These are phyloP conservation scores for Pseudoscleropodium purum DNA, from an alignment of 225 moss, liverwort and hornwort genomes.

Conservation along the genomic window DNA sequence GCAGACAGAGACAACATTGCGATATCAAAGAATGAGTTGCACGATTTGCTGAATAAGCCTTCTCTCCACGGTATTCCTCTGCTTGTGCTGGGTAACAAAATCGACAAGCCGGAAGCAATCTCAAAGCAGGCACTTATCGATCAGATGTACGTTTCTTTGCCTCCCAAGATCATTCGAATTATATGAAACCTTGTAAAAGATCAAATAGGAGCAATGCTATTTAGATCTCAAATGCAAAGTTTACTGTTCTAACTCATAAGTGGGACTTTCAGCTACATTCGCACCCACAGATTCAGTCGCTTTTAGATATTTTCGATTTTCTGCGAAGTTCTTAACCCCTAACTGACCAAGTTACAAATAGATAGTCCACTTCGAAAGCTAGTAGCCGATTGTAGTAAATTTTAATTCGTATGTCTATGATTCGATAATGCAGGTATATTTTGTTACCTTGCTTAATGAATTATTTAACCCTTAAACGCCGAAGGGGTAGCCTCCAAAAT, in stretches of 20 bases:
- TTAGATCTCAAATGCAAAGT: not conserved
- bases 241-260: not conserved
- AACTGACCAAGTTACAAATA: not conserved
- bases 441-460: not conserved
- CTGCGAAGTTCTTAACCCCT: not conserved
- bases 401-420: not conserved
- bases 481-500: too few species aligned
- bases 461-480: too few species aligned
- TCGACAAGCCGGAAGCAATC: conserved; percentile 86
- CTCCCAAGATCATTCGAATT: not conserved
- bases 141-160: conserved; percentile 59
- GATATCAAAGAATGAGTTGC: conserved; percentile 86
- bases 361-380: not conserved
- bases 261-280: not conserved
- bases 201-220: not conserved
- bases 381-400: not conserved
- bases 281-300: not conserved
- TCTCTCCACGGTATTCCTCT: conserved; percentile 88
- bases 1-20: conserved; percentile 77
- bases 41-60: conserved; percentile 80
- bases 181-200: not conserved
- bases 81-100: conserved; percentile 92
- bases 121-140: conserved; percentile 69
- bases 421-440: not conserved
- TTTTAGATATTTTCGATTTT: not conserved